Base-by-base conservation (phyloP, 768 basidiomycete genomes). In the Calvatia gigantea region DNA sequence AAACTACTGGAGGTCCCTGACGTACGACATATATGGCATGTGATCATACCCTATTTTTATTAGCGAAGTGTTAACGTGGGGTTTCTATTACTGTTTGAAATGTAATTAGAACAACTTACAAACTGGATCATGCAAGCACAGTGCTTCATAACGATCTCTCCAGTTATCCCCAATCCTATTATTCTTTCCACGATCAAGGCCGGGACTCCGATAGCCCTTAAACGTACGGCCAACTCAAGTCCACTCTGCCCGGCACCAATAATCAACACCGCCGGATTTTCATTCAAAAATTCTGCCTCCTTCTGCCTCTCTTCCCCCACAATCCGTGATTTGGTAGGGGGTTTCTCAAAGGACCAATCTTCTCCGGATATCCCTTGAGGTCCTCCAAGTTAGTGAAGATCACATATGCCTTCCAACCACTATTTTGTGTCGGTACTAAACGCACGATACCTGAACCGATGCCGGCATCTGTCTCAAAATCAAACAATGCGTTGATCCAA, bases 231-330 rank as follows among this genome's bases (percentile, higher is more conserved):
- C 7, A 83, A 60, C 39, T 75, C 78, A 6, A 91, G 68, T 0
- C 86, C 87, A 56, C 74, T 78, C 57, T 87, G 87, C 0, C 84
- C 85, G 0, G 72, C 84, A 6, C 85, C 82, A 17, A 85, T 67
- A 49, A 85, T 69, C 27, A 85, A 62, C 2, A 83, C 84, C 1
- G 72, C 72, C 0, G 86, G 85, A 48, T 80, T 74, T 2, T 59
- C 60, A 23, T 74, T 71, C 32, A 64, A 67, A 57, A 82, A 82
- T 28, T 76, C 73, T 19, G 61, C 51, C 55, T 77, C 74, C 29
- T 60, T 64, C 5, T 62, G 67, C 12, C 79, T 71, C 48, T 69
- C 63, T 38, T 73, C 39, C 69, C 66, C 83, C 83, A 85, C 51
- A 70, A 65, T 32, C 80, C 81, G 65, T 81, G 78, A 59, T 75